Conservation (phyloP, 306 rosid genomes). For the Elaeagnus macrophylla region DNA sequence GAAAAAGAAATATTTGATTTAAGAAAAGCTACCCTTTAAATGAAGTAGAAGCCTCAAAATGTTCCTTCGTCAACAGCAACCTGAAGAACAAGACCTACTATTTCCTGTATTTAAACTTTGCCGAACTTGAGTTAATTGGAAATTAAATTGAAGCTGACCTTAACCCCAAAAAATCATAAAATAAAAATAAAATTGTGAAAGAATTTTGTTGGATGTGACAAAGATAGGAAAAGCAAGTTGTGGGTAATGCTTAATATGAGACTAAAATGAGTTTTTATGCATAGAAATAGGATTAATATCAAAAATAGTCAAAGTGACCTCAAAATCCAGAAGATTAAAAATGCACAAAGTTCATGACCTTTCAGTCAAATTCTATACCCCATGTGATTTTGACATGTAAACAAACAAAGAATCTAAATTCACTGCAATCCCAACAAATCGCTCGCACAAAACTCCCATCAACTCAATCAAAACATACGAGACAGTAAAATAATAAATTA, state of each 20-base stretch:
- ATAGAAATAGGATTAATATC: slow-evolving; percentile 1
- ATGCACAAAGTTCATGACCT: slow-evolving; percentile 45
- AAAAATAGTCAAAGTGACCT: slow-evolving; percentile 36
- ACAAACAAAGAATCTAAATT: slow-evolving; percentile 34
- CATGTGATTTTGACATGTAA: slow-evolving; percentile 54
- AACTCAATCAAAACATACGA: neutral
- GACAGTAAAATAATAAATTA: neutral
- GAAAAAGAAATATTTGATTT: slow-evolving; percentile 5
- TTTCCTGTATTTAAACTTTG: slow-evolving; percentile 27
- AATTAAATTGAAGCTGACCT: slow-evolving; percentile 15
- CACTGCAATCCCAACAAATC: slow-evolving; percentile 41
- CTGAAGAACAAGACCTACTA: slow-evolving; percentile 28
- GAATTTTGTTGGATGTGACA: slow-evolving; percentile 46
- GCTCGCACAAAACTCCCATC: slow-evolving; percentile 18
- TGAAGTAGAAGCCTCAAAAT: slow-evolving; percentile 22
- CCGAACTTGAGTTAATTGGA: slow-evolving; percentile 20
- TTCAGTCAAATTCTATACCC: slow-evolving; percentile 69
- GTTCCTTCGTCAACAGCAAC: slow-evolving; percentile 22
- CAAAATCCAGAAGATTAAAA: slow-evolving; percentile 49
- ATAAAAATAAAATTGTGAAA: slow-evolving; percentile 10
- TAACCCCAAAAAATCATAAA: slow-evolving; percentile 11
- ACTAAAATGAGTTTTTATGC: slow-evolving; percentile 29
- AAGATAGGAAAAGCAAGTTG: slow-evolving; percentile 43
- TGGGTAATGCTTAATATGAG: slow-evolving; percentile 29
- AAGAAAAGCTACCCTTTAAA: slow-evolving; percentile 18